Evolutionary conservation across 2,329 filamentous ascomycete genomes (phyloP).

Genomic region (Boeremia lycopersici): DNA sequence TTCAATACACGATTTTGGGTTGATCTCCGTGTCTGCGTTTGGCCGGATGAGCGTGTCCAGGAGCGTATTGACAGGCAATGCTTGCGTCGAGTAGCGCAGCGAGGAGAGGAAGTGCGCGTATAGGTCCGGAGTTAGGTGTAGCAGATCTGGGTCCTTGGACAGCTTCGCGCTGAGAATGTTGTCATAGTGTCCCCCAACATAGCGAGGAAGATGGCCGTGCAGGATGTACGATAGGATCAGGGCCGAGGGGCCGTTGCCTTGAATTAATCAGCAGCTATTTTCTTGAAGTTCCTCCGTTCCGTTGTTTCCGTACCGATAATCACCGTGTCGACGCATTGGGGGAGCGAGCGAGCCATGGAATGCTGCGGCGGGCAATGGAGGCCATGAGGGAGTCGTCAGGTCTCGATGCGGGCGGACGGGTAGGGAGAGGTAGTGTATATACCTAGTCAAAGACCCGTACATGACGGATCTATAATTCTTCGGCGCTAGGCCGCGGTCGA

Average conservation of each 20-base stretch:
- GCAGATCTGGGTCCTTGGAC: slow-evolving; percentile 53
- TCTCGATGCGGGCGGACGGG: slow-evolving; percentile 19
- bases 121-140: slow-evolving; percentile 57
- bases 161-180: slow-evolving; percentile 62
- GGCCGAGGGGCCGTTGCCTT: slow-evolving; percentile 67
- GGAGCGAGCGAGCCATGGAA: slow-evolving; percentile 47
- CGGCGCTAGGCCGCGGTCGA: slow-evolving; percentile 32
- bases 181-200: slow-evolving; percentile 63
- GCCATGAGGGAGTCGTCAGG: slow-evolving; percentile 37
- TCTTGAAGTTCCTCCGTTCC: neutral
- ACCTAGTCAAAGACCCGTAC: slow-evolving; percentile 12
- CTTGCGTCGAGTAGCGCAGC: slow-evolving; percentile 66
- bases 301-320: slow-evolving; percentile 41
- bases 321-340: slow-evolving; percentile 49
- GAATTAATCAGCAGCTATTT: slow-evolving; percentile 30
- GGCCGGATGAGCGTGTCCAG: slow-evolving; percentile 65
- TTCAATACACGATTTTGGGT: slow-evolving; percentile 58
- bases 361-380: slow-evolving; percentile 29
- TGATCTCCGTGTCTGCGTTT: slow-evolving; percentile 63
- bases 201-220: slow-evolving; percentile 65
- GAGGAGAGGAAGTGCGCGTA: slow-evolving; percentile 65
- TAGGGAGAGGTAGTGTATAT: slow-evolving; percentile 27
- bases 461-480: slow-evolving; percentile 41
- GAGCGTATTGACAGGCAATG: slow-evolving; percentile 64
- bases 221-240: slow-evolving; percentile 68